Conservation (phyloP, 345 rosid species). For the Aurinia saxatilis region DNA sequence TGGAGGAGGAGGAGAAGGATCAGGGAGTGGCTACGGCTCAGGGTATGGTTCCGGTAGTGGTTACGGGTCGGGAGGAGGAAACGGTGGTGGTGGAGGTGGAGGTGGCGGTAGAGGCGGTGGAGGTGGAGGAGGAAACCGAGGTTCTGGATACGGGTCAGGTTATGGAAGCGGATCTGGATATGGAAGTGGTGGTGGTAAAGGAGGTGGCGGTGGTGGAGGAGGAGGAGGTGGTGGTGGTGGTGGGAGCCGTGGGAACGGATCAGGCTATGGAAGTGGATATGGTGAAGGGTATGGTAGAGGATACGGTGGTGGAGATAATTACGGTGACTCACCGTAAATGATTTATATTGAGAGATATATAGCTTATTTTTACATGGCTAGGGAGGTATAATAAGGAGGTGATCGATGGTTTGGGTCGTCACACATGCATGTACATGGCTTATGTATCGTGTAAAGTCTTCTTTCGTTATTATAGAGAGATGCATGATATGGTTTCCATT, state of each 20-base stretch:
- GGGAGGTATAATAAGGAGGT: constrained; percentile 6
- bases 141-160: constrained; percentile 27
- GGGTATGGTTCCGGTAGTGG: constrained; percentile 44
- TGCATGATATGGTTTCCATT: neutral
- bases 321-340: constrained; percentile 18
- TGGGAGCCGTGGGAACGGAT: constrained; percentile 20
- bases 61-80: constrained; percentile 28
- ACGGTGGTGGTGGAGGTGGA: constrained; percentile 31
- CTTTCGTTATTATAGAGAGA: constrained; percentile 7
- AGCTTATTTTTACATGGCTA: constrained; percentile 8
- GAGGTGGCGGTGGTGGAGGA: neutral
- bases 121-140: constrained; percentile 26
- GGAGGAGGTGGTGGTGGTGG: constrained; percentile 21
- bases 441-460: neutral
- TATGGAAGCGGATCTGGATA: constrained; percentile 28
- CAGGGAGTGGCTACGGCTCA: constrained; percentile 38
- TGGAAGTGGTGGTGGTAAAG: constrained; percentile 23
- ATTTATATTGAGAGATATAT: neutral
- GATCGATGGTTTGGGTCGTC: constrained; percentile 1
- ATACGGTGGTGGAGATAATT: constrained; percentile 21
- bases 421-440: neutral
- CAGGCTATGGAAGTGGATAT: constrained; percentile 27
- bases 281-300: constrained; percentile 33
- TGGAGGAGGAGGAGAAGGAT: constrained; percentile 41
- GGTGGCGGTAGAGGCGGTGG: constrained; percentile 33